Base-by-base conservation (phyloP, 371 early-diverging fungal species). In the Globomyces sp. region DNA sequence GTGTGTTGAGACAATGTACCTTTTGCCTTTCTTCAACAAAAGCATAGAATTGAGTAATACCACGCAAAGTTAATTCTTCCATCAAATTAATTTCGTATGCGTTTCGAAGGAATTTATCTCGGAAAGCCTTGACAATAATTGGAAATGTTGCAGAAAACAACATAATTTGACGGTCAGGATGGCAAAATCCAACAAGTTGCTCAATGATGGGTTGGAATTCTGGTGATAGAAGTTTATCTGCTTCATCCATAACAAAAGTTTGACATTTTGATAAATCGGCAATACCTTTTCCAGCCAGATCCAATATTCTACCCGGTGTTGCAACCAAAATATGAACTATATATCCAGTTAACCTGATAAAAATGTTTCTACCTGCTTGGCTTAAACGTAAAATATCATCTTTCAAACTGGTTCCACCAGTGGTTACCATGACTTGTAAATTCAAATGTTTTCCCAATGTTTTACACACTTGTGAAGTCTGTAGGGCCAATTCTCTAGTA, bases 131-230 rank as follows among this genome's bases (percentile, higher is more conserved):
- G 60, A 98, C 98, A 64, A 93, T 87, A 69, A 95, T 83, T 3
- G 99, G 99, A 82, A 99, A 99, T 13, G 99, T 99, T 24, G 99
- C 99, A 65, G 92, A 91, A 79, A 90, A 99, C 45, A 99, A 77
- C 85, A 98, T 87, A 69, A 98, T 96, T 79, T 99, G 98, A 63
- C 93, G 89, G 45, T 90, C 82, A 45, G 82, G 79, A 37, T 93
- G 92, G 74, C 94, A 89, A 73, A 86, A 88, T 2, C 84, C 76
- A 58, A 98, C 85, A 60, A 99, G 74, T 72, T 95, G 90, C 78
- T 96, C 95, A 57, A 99, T 90, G 61, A 94, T 88, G n/a, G 96
- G 96, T 44, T 92, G 87, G 76, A 97, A 99, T 77, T 96, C 98
- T 37, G 93, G 91, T 49, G 92, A 92, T 43, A 99, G 83, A 39